phyloP scores from a whole-genome alignment of 148 eudicot species.

The Camellia lanceoleosa region DNA sequence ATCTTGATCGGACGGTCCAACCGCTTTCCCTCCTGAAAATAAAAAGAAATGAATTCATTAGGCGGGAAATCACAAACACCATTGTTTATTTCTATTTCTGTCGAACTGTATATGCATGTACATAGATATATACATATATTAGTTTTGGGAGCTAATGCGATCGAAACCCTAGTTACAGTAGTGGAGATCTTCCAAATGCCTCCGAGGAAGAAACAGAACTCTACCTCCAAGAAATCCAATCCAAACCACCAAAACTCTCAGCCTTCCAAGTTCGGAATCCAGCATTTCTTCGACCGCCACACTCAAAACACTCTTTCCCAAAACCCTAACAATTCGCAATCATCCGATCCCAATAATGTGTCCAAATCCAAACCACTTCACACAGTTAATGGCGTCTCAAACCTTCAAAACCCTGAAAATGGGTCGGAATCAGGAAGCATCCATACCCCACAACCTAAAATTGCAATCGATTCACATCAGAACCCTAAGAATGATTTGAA shows the following conservation, averaged over 20 bases:
- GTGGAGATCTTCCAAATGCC: slow-evolving; percentile 39
- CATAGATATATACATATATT: too few species aligned
- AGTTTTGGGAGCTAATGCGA: not conserved
- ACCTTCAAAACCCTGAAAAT: slow-evolving; percentile 14
- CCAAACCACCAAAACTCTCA: slow-evolving; percentile 46
- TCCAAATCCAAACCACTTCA: slow-evolving; percentile 7
- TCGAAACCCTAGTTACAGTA: slow-evolving; percentile 3
- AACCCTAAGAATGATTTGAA: not conserved
- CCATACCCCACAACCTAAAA: slow-evolving; percentile 3
- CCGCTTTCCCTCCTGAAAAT: slow-evolving; percentile 2
- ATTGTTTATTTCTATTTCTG: not conserved
- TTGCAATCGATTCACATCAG: not conserved
- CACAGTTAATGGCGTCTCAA: not conserved
- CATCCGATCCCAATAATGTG: slow-evolving; percentile 6
- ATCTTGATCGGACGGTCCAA: too few species aligned
- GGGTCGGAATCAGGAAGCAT: not conserved
- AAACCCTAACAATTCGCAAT: slow-evolving; percentile 13
- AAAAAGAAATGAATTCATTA: not conserved
- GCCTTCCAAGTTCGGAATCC: slow-evolving; percentile 78
- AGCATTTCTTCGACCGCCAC: slow-evolving; percentile 85
- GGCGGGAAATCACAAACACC: slow-evolving; percentile 8
- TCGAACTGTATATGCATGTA: not conserved
- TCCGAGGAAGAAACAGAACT: slow-evolving; percentile 56
- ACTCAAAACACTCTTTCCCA: slow-evolving; percentile 41
- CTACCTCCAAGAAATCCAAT: slow-evolving; percentile 52